Evolutionary conservation across 2,329 filamentous ascomycete species (phyloP), one percentile per base, ranked within the genome.

Genomic region (Dactylellina sp.): DNA sequence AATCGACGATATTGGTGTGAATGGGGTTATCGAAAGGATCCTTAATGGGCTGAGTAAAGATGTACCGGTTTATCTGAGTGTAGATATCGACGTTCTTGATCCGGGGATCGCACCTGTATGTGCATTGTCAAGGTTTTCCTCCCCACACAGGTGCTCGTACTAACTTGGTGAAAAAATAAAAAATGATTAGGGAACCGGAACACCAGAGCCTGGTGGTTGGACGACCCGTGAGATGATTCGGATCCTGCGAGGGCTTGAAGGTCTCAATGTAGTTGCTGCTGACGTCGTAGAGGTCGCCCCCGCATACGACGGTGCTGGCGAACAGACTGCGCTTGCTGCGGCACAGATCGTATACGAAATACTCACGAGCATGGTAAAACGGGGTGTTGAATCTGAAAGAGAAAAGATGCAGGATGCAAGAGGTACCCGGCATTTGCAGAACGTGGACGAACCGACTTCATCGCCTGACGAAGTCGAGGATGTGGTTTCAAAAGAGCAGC

Each of bases 221-320:
- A 95, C 91, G 4, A 96, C 91, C 18, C 85, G 93, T 57, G 93
- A 97, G 83, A 84, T 97, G 77, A 94, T 96, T 76, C 85, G 90
- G 11, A 92, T 97, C 68, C 81, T 97, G 80, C 84, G 92, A 32
- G 92, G 91, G 0, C 86, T 97, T 44, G 93, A 97, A 82, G 86
- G 84, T 0, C 81, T 97, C 80, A 96, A 97, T 79, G 83, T 97
- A 2, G 91, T 97, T 2, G 93, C 92, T 0, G 93, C 92, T 0
- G 93, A 97, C 81, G 87, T 97, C 53, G 93, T 97, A 3, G 93
- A 97, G 84, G 91, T 96, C 7, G 88, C 89, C 46, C 93, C 93
- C 0, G 90, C 90, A 11, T 97, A 96, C 80, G 92, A 97, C 83
- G 89, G 89, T 9, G 83, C 83, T 5, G 91, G 89, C 0, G 93